Percentiles rank a stretch among this genome's conserved stretches.
Evolutionary conservation across 176 grass and related monocot species (phyloP).

Genomic region (Elaeis guineensis): DNA sequence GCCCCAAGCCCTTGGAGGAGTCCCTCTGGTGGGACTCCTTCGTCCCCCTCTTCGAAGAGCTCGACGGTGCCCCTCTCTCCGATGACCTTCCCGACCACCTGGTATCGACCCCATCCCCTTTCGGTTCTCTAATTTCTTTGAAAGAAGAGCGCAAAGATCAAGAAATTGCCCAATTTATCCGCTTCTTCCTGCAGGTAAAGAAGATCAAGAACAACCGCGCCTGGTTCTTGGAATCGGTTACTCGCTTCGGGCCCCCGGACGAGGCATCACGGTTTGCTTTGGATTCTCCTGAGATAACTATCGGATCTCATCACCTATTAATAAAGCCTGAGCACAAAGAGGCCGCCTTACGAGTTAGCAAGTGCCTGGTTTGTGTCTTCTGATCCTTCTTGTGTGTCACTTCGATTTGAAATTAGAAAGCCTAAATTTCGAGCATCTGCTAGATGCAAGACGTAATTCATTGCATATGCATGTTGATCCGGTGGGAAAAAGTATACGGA

Average conservation of each 20-base stretch:
- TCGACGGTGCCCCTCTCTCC: constrained; percentile 46
- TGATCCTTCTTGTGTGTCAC: constrained; percentile 3
- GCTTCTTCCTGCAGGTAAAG: constrained; percentile 39
- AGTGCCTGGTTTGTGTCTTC: constrained; percentile 50
- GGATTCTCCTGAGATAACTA: constrained; percentile 32
- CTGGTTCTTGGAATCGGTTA: constrained; percentile 57
- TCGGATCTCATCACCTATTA: constrained; percentile 38
- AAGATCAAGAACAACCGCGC: constrained; percentile 50
- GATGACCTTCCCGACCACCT: constrained; percentile 41
- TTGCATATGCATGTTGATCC: too few relatives aligned
- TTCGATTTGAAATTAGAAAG: background rate
- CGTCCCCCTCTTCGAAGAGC: constrained; percentile 61
- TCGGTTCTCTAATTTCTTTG: too few relatives aligned
- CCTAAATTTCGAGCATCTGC: too few relatives aligned
- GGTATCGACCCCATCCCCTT: constrained; percentile 20
- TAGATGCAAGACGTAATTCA: too few relatives aligned
- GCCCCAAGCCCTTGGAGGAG: constrained; percentile 28
- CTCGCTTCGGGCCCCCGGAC: constrained; percentile 51
- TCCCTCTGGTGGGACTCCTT: constrained; percentile 93
- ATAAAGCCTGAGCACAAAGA: constrained; percentile 57
- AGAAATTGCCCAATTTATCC: background rate
- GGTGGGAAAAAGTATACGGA: too few relatives aligned
- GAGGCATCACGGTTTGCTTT: constrained; percentile 48
- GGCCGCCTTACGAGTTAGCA: constrained; percentile 47
- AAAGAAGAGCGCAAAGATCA: too few relatives aligned